Evolutionary conservation across 139 green algal species (phyloP), one percentile per base, ranked within the genome.

Genomic region (Mesotaenium endlicherianum): DNA sequence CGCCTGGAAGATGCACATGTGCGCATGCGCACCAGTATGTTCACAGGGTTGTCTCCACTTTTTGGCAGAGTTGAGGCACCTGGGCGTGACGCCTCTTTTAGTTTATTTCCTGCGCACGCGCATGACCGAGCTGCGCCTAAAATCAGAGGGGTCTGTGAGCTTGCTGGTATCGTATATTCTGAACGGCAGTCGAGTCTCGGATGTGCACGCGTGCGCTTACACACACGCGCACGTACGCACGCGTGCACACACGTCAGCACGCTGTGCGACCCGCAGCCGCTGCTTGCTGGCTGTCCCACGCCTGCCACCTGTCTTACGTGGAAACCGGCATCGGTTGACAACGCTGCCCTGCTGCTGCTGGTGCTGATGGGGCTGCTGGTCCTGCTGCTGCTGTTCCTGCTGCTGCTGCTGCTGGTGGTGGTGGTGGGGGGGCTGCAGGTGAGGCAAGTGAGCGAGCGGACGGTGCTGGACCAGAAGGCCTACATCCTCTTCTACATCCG

Each of bases 401-500:
- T 70, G 69, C 69, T 77, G 20, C 17, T 26, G 49, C 40, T 2
- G 16, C 41, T 57, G 26, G 30, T 77, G 26, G 16, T 1, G 47
- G 43, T 67, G 3, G 3, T 2, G 14, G 43, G 0, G 45, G 26
- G 17, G 6, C 31, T 17, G 41, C 76, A 80, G 83, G 87, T 91
- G 30, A 6, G 8, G 68, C 89, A 92, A 74, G 93, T 95, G 26
- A 90, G 82, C 40, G 91, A 97, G 86, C 87, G 90, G 0, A 84
- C 89, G 1, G 95, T 97, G 31, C 89, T 98, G 67, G 80, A 84
- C 0, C 94, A 98, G 88, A 88, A 93, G 34, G 94, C 95, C 2
- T 98, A 98, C 93, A 95, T 98, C 26, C 90, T 98, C 38, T 98
- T 98, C 89, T 98, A 98, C 90, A 20, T 84, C 16, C 82, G 82